Base-by-base conservation (phyloP, 2,329 filamentous ascomycete species). In the Orbilia quercus region DNA sequence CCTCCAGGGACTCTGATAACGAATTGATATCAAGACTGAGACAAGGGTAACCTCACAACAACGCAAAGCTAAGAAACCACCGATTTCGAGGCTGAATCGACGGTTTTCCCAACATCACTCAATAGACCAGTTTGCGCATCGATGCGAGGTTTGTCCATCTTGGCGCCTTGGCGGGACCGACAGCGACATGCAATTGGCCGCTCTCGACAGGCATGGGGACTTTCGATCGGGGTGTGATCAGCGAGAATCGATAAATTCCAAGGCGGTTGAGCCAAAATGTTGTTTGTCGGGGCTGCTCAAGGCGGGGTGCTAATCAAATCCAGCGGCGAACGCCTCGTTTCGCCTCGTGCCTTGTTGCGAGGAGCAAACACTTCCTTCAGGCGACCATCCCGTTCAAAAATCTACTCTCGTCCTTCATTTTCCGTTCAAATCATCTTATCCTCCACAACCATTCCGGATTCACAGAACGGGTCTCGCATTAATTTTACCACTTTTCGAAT, bases 131-230 rank as follows among this genome's bases (percentile, higher is more conserved):
- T 65, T 65, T 72, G 67, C 51, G 36, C 40, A 54, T 53, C 25
- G 4, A 72, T 72, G 67, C 53, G 67, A 72, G 67, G 66, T 72
- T 72, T 72, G 67, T 59, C 67, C 28, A 22, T 2, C 67, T 72
- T 64, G 67, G 67, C 67, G 48, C 16, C 59, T 63, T 72, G 67
- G 53, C 64, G 67, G 51, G 59, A 44, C 7, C 47, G 9, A 54
- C n/a, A 34, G 14, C 16, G 59, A 12, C 28, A 25, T 25, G n/a
- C 45, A 44, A 72, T 72, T 72, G 67, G 67, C 28, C 23, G 16
- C 14, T 44, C n/a, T 14, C 7, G n/a, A 25, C 59, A 64, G 59
- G 66, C 66, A 53, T 40, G 36, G 42, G 20, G 60, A 12, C 47
- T 25, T 12, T 14, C 36, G n/a, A 34, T 25, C 25, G 36, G 45